phyloP scores from a whole-genome alignment of 1,139 yeast genomes.

The Kluyveromyces sp. region DNA sequence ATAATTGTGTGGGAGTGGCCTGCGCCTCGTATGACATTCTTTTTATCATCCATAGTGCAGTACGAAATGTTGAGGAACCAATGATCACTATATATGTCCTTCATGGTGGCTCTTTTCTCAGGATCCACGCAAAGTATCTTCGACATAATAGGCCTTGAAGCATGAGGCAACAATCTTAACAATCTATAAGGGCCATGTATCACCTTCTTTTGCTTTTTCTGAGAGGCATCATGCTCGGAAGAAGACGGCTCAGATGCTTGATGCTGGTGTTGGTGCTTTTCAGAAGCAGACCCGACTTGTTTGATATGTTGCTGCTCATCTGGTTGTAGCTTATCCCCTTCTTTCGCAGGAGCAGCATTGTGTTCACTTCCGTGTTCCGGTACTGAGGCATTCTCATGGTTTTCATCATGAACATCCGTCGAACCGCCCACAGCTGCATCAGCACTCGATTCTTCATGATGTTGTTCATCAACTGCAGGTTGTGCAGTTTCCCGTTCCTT shows the following conservation, averaged over 20 bases:
- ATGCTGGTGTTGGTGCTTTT: conserved; percentile 6
- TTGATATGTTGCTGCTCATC: conserved; percentile 4
- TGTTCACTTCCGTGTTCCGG: not conserved
- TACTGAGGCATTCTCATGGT: not conserved
- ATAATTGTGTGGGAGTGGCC: conserved; percentile 55
- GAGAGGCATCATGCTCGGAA: conserved; percentile 15
- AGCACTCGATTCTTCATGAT: not conserved
- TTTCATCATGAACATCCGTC: not conserved
- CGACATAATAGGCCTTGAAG: conserved; percentile 70
- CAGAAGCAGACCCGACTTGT: conserved; percentile 3
- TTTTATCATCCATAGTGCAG: conserved; percentile 42
- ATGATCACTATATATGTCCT: conserved; percentile 57
- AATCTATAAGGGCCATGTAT: conserved; percentile 79
- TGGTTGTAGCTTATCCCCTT: not conserved
- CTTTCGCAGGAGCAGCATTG: not conserved
- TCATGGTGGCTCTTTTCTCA: conserved; percentile 56
- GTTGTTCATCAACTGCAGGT: not conserved
- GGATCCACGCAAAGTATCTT: conserved; percentile 71
- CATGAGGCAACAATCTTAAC: conserved; percentile 78
- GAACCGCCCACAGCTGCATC: not conserved
- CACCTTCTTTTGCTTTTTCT: conserved; percentile 26
- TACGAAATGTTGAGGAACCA: conserved; percentile 60
- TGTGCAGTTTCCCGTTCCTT: conserved; percentile 3
- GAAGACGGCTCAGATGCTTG: conserved; percentile 11
- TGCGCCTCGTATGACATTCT: conserved; percentile 39